phyloP scores from a whole-genome alignment of 257 asterid species.

The Avicennia marina region DNA sequence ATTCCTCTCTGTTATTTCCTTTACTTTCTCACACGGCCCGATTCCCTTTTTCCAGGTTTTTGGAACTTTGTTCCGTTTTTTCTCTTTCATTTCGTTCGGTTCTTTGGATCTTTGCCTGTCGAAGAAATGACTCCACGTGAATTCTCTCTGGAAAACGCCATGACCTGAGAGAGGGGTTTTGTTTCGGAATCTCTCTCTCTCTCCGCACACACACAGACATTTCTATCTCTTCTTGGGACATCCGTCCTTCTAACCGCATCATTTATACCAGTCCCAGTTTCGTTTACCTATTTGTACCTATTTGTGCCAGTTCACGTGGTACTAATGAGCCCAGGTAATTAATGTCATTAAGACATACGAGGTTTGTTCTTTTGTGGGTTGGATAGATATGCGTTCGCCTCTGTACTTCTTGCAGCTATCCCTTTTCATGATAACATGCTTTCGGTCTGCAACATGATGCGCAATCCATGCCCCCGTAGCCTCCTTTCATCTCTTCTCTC shows the following conservation, averaged over 20 bases:
- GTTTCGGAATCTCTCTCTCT: constrained; percentile 11
- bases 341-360: constrained; percentile 21
- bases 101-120: constrained; percentile 47
- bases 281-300: constrained; percentile 4
- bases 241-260: no score
- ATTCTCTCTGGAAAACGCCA: constrained; percentile 44
- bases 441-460: constrained; percentile 9
- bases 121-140: constrained; percentile 60
- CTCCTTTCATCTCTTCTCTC: neutral
- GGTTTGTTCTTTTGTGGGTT: constrained; percentile 51
- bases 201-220: neutral
- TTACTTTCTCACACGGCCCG: no score
- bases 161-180: constrained; percentile 19
- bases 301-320: constrained; percentile 50
- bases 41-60: no score
- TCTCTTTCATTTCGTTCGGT: constrained; percentile 28
- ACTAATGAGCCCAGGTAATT: constrained; percentile 16
- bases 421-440: constrained; percentile 21
- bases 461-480: neutral
- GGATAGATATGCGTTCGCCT: constrained; percentile 27
- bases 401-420: constrained; percentile 29
- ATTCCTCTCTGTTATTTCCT: no score
- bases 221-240: neutral
- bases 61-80: constrained; percentile 9
- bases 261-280: neutral